Evolutionary conservation across 345 rosid species (phyloP), one percentile per base, ranked within the genome.

Genomic region (Trapa bicornis): DNA sequence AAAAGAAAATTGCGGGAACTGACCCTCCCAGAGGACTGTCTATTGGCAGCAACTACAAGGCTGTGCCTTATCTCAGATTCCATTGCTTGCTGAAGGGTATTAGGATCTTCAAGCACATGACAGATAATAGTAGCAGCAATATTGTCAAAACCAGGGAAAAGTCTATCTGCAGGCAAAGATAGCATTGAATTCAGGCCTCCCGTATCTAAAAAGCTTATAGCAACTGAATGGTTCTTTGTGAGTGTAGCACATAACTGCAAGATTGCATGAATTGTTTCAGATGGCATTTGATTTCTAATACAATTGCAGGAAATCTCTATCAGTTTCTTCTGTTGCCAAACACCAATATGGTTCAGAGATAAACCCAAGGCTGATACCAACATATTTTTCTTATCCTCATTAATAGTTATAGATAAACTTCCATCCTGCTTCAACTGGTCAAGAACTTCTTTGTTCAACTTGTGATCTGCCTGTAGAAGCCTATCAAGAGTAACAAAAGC

Each of bases 81-180:
- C 98, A 92, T 92, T 54, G 96, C 96, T 76, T 85, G 98, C 84
- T 89, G 96, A 63, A 92, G 88, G 68, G 98, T 92, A 75, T 86
- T 95, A 37, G 98, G 91, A 84, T 92, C 98, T 78, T 92, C 98
- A 70, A 92, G 93, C 74, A 88, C 83, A 62, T 92, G 96, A 54
- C 96, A 89, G 77, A 89, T 83, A 32, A 92, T 86, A 70, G 89
- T 84, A 65, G 96, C 91, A 74, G 93, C 87, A 78, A 88, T 75
- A 80, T 74, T 80, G 80, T 92, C 98, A 79, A 88, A 92, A 71
- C 98, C 96, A 45, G 98, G 85, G 73, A 92, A 92, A 13, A 92
- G 96, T 74, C 98, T 78, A 73, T 80, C 81, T 33, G 86, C 84
- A 15, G 97, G 98, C 76, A 93, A 74, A 22, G 96, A 87, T 61